These are phyloP conservation scores for Cercospora brassicicola DNA, from an alignment of 2,329 filamentous ascomycete genomes.

Conservation along the genomic window DNA sequence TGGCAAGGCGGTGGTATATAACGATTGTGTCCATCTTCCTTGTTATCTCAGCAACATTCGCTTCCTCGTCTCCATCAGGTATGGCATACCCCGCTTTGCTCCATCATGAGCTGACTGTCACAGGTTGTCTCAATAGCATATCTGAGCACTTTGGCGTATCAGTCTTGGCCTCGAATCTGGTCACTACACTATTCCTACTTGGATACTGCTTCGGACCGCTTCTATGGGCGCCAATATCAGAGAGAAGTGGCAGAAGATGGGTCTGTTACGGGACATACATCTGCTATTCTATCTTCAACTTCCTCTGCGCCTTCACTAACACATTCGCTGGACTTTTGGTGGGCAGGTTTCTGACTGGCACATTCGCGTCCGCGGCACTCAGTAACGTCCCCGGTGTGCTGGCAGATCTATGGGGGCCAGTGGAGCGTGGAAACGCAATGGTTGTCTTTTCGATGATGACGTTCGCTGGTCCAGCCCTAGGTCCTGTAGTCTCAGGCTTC, in stretches of 20 bases:
- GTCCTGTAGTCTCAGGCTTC: slow-evolving; percentile 58
- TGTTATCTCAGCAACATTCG: slow-evolving; percentile 58
- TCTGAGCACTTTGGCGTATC: slow-evolving; percentile 51
- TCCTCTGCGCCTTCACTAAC: slow-evolving; percentile 57
- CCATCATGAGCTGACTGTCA: background rate
- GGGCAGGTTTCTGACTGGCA: slow-evolving; percentile 57
- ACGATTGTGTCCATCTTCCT: slow-evolving; percentile 47
- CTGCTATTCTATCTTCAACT: slow-evolving; percentile 50
- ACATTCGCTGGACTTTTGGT: slow-evolving; percentile 56
- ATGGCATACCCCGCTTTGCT: background rate
- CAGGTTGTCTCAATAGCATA: slow-evolving; percentile 42
- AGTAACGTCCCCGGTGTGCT: slow-evolving; percentile 51
- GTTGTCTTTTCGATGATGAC: slow-evolving; percentile 55
- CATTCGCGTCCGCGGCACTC: slow-evolving; percentile 51
- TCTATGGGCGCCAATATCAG: slow-evolving; percentile 65
- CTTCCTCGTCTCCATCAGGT: slow-evolving; percentile 46
- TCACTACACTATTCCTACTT: slow-evolving; percentile 34
- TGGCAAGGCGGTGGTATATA: slow-evolving; percentile 41
- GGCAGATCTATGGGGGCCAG: slow-evolving; percentile 45
- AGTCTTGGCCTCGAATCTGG: slow-evolving; percentile 39
- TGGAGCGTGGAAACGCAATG: slow-evolving; percentile 53
- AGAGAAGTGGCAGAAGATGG: slow-evolving; percentile 61
- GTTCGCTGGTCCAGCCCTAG: slow-evolving; percentile 45
- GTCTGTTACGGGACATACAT: slow-evolving; percentile 51
- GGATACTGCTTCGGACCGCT: slow-evolving; percentile 61